phyloP scores from a whole-genome alignment of 2,329 filamentous ascomycete genomes.

The Didymella exigua region DNA sequence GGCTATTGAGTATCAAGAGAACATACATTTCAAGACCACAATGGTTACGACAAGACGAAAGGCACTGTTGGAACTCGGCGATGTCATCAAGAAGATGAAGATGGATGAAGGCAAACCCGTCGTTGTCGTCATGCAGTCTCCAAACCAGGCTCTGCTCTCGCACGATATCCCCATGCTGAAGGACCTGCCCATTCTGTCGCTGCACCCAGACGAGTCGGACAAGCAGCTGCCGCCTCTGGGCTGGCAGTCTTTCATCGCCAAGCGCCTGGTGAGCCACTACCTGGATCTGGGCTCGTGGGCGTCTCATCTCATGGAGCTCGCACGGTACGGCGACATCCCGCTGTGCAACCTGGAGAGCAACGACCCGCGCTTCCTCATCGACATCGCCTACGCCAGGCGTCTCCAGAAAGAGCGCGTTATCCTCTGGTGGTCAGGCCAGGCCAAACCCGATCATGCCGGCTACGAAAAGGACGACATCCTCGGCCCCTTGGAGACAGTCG shows the following conservation, averaged over 20 bases:
- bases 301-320: slow-evolving; percentile 81
- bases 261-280: slow-evolving; percentile 85
- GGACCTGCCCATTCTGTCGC: slow-evolving; percentile 80
- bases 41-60: slow-evolving; percentile 91
- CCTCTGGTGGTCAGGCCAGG: slow-evolving; percentile 91
- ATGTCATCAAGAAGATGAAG: slow-evolving; percentile 86
- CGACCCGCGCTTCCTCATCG: slow-evolving; percentile 92
- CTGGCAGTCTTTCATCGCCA: slow-evolving; percentile 90
- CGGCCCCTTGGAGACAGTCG: slow-evolving; percentile 80
- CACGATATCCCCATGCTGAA: slow-evolving; percentile 84
- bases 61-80: slow-evolving; percentile 83
- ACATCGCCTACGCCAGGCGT: slow-evolving; percentile 89
- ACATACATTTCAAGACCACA: slow-evolving; percentile 80
- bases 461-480: slow-evolving; percentile 92
- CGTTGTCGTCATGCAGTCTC: slow-evolving; percentile 89
- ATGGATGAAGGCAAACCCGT: slow-evolving; percentile 81
- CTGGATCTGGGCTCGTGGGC: slow-evolving; percentile 93
- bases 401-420: slow-evolving; percentile 91
- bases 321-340: slow-evolving; percentile 90
- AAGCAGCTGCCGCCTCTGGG: slow-evolving; percentile 87
- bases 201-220: slow-evolving; percentile 83
- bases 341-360: slow-evolving; percentile 95
- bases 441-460: slow-evolving; percentile 91
- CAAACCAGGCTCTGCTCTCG: slow-evolving; percentile 77
- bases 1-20: slow-evolving; percentile 85